phyloP scores from a whole-genome alignment of 768 basidiomycete genomes.

The Leccinum fibrillosum region DNA sequence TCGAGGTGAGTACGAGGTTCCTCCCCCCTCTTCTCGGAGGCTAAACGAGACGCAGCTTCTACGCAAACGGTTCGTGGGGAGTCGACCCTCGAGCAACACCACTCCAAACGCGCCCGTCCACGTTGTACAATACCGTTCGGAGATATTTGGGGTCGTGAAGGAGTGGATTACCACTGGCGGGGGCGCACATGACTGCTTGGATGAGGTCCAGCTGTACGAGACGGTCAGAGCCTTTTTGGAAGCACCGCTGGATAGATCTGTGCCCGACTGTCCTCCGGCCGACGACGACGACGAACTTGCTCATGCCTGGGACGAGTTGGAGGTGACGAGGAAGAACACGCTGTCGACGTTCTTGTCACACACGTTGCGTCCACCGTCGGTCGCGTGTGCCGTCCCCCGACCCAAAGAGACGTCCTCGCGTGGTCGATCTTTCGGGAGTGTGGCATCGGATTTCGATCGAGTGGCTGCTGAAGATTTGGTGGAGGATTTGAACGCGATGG shows the following conservation, averaged over 20 bases:
- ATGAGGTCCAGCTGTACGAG: slow-evolving; percentile 63
- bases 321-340: slow-evolving; percentile 41
- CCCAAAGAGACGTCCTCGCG: slow-evolving; percentile 2
- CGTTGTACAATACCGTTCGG: slow-evolving; percentile 50
- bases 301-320: slow-evolving; percentile 45
- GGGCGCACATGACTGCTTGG: slow-evolving; percentile 76
- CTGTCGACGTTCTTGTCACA: slow-evolving; percentile 48
- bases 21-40: neutral
- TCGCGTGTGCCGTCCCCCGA: slow-evolving; percentile 27
- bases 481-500: slow-evolving; percentile 77
- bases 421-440: slow-evolving; percentile 31
- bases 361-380: slow-evolving; percentile 55
- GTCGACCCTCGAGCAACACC: slow-evolving; percentile 42
- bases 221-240: slow-evolving; percentile 60
- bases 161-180: slow-evolving; percentile 74
- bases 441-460: slow-evolving; percentile 63
- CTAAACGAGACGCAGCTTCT: slow-evolving; percentile 49
- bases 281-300: slow-evolving; percentile 43
- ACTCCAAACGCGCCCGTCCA: slow-evolving; percentile 43
- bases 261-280: slow-evolving; percentile 36
- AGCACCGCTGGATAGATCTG: slow-evolving; percentile 48
- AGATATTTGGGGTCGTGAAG: slow-evolving; percentile 60
- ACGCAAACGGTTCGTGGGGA: slow-evolving; percentile 65
- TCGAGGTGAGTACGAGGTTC: slow-evolving; percentile 58
- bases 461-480: slow-evolving; percentile 67